Percentiles rank a stretch among this genome's conserved stretches.
phyloP scores from a whole-genome alignment of 176 grass and related monocot genomes.

The Rhipidocladum racemiflorum region DNA sequence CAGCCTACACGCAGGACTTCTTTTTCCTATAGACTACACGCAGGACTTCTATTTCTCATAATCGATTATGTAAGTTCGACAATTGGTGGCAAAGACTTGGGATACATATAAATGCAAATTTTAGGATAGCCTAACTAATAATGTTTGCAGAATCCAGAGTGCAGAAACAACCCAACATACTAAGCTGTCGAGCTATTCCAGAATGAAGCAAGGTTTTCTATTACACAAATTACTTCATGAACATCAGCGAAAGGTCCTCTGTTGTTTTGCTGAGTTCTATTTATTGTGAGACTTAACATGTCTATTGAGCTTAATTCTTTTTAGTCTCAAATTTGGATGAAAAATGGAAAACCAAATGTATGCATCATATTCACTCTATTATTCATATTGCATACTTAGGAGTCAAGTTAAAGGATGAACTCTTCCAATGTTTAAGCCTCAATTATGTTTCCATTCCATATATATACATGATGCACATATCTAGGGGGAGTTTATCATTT shows the following conservation, averaged over 20 bases:
- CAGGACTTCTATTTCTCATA: background rate
- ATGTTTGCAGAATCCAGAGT: conserved; percentile 3
- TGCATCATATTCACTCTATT: no score
- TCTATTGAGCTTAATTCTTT: no score
- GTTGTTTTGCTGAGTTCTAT: conserved; percentile 1
- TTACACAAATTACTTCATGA: conserved; percentile 13
- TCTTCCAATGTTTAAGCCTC: no score
- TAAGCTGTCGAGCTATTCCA: background rate
- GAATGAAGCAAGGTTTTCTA: background rate
- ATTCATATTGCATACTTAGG: no score
- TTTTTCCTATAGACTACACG: background rate
- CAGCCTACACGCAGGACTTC: background rate
- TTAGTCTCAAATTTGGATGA: no score
- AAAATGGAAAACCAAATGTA: no score
- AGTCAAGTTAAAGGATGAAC: no score
- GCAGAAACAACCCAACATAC: background rate
- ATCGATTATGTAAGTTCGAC: background rate
- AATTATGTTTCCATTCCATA: no score
- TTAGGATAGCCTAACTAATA: background rate
- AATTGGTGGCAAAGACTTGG: background rate
- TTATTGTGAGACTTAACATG: no score
- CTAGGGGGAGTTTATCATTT: no score
- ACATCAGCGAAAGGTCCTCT: background rate
- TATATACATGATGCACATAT: no score
- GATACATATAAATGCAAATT: background rate